A percentile compares a stretch with the other conserved stretches of the same genome.
phyloP scores from a whole-genome alignment of 1,139 yeast genomes.

The Tardiomyces depauwii region DNA sequence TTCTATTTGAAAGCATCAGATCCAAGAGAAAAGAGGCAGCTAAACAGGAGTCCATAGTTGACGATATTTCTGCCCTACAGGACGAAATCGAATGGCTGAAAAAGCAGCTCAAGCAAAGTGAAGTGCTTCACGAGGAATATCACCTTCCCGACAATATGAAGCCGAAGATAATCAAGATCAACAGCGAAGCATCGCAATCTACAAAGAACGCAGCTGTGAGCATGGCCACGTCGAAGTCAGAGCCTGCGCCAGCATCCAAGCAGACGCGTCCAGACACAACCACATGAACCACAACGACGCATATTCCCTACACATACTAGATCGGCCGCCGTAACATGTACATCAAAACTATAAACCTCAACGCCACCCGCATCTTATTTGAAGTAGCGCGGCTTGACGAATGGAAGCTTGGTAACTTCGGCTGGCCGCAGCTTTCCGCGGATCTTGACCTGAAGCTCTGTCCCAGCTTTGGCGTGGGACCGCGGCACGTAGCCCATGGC shows the following conservation, averaged over 20 bases:
- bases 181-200: conserved; percentile 5
- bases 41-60: conserved; percentile 53
- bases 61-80: conserved; percentile 58
- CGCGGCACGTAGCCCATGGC: conserved; percentile 86
- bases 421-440: conserved; percentile 79
- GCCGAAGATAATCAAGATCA: conserved; percentile 33
- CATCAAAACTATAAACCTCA: no score
- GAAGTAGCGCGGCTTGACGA: conserved; percentile 64
- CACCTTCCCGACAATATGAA: conserved; percentile 36
- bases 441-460: conserved; percentile 62
- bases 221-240: no score
- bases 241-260: no score
- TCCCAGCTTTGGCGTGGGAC: conserved; percentile 63
- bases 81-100: conserved; percentile 58
- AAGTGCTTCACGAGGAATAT: conserved; percentile 37
- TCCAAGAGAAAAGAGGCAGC: conserved; percentile 53
- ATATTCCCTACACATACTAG: no score
- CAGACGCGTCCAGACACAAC: no score
- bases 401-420: conserved; percentile 68
- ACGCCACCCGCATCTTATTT: conserved; percentile 21
- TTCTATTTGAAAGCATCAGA: conserved; percentile 63
- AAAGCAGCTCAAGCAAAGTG: conserved; percentile 32
- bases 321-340: no score
- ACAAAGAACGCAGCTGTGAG: not conserved
- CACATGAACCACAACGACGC: no score